A percentile compares a stretch with the other conserved stretches of the same genome.
Conservation (phyloP, 768 basidiomycete genomes). For the Termitomyces sp. region DNA sequence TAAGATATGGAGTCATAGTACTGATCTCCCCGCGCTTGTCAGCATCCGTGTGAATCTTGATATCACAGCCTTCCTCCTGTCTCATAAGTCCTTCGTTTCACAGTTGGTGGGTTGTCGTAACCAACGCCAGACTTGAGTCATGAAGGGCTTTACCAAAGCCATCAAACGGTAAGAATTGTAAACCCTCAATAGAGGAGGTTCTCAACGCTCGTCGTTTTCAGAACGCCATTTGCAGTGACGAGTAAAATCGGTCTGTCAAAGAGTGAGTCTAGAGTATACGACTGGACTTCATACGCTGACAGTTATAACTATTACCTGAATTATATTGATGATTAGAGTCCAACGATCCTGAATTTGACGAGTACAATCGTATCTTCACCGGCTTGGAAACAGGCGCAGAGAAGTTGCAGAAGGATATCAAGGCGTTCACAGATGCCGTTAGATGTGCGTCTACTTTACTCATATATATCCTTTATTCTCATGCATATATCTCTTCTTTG, state of each 20-base stretch:
- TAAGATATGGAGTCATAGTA: not conserved
- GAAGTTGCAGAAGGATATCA: conserved; percentile 89
- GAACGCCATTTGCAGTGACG: conserved; percentile 89
- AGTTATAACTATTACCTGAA: not conserved
- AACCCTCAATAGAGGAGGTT: conserved; percentile 29
- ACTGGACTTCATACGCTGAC: not conserved
- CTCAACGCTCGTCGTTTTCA: conserved; percentile 21
- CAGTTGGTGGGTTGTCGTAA: not conserved
- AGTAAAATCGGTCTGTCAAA: conserved; percentile 88
- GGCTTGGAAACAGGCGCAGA: conserved; percentile 76
- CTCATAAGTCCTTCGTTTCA: conserved; percentile 2
- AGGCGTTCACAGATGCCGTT: conserved; percentile 80
- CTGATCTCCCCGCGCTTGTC: not conserved
- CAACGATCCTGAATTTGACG: conserved; percentile 85
- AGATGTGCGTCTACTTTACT: conserved; percentile 40
- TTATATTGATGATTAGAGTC: conserved; percentile 43
- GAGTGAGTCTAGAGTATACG: conserved; percentile 46
- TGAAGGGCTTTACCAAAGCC: conserved; percentile 57
- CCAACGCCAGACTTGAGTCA: conserved; percentile 19
- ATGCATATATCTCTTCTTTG: not conserved
- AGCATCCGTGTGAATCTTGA: conserved; percentile 10
- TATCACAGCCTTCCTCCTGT: conserved; percentile 7
- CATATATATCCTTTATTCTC: not conserved
- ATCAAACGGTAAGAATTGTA: conserved; percentile 29
- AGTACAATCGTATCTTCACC: conserved; percentile 73